Evolutionary conservation across 331 rosid species (phyloP).

Genomic region (Acacia pycnantha): DNA sequence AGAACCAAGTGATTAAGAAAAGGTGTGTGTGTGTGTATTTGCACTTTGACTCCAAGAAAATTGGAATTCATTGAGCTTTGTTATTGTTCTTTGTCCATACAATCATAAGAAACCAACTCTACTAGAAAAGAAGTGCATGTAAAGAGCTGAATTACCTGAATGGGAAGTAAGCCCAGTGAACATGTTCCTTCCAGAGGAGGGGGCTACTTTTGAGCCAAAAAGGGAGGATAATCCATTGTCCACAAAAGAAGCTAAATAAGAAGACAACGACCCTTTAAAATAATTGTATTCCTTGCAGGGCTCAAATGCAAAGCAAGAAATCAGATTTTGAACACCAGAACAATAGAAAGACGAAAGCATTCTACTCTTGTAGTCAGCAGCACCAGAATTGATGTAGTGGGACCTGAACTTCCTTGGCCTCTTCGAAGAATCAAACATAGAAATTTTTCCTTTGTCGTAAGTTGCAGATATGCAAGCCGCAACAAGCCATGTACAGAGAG

Average conservation of each 20-base stretch:
- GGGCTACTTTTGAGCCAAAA: conserved; percentile 48
- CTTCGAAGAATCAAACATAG: conserved; percentile 32
- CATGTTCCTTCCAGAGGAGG: conserved; percentile 31
- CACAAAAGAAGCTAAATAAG: conserved; percentile 30
- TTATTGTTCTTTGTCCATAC: not conserved
- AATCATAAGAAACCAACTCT: not conserved
- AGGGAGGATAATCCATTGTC: conserved; percentile 41
- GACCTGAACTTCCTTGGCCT: conserved; percentile 37
- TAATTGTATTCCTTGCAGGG: conserved; percentile 46
- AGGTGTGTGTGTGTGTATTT: not conserved
- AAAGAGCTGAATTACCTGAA: conserved; percentile 34
- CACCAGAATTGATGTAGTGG: conserved; percentile 26
- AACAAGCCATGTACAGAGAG: conserved; percentile 75
- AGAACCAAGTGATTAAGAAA: not conserved
- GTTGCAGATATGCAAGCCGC: conserved; percentile 79
- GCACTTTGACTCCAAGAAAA: not conserved
- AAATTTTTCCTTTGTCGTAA: conserved; percentile 35
- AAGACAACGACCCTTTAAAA: conserved; percentile 40
- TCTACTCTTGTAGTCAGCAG: conserved; percentile 12
- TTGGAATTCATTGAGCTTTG: not conserved
- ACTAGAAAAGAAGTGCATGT: not conserved
- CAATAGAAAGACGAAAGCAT: conserved; percentile 47
- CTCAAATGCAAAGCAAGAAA: conserved; percentile 54
- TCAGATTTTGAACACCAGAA: conserved; percentile 60
- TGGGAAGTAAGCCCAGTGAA: conserved; percentile 33